phyloP scores from a whole-genome alignment of 768 basidiomycete genomes.

The Lactifluus echinatus region DNA sequence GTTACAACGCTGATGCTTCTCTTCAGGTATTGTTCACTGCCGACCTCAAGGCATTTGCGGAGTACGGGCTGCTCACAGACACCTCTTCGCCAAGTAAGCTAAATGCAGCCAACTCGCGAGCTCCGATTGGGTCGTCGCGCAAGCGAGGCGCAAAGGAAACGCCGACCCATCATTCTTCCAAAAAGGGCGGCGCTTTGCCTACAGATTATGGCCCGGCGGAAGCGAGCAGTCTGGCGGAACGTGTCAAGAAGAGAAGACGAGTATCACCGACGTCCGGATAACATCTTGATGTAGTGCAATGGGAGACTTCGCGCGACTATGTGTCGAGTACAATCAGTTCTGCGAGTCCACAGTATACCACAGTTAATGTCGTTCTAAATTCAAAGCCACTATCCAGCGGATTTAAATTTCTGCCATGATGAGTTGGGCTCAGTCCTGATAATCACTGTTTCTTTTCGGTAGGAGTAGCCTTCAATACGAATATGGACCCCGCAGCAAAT shows the following conservation, averaged over 20 bases:
- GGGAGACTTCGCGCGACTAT: too few species aligned
- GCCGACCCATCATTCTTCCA: not conserved
- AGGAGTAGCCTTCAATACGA: too few species aligned
- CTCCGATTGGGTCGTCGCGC: not conserved
- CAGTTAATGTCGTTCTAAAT: too few species aligned
- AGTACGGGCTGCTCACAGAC: constrained; percentile 40
- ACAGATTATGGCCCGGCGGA: not conserved
- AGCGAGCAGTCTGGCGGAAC: constrained; percentile 5
- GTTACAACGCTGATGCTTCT: not conserved
- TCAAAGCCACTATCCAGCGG: too few species aligned
- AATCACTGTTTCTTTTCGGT: too few species aligned
- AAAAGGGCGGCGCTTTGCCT: not conserved
- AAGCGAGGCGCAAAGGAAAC: not conserved
- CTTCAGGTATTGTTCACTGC: constrained; percentile 67
- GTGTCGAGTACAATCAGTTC: too few species aligned
- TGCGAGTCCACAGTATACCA: too few species aligned
- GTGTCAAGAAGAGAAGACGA: constrained; percentile 12
- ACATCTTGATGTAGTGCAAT: not conserved
- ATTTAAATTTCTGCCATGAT: too few species aligned
- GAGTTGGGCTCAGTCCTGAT: too few species aligned
- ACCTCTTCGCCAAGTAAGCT: constrained; percentile 6
- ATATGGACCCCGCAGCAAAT: too few species aligned
- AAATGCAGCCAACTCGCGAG: not conserved
- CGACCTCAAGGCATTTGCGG: constrained; percentile 59
- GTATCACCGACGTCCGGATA: not conserved